Percentiles rank a stretch among this genome's conserved stretches.
These are phyloP conservation scores for Euphrasia arctica DNA, from an alignment of 305 asterid species.

Conservation along the genomic window DNA sequence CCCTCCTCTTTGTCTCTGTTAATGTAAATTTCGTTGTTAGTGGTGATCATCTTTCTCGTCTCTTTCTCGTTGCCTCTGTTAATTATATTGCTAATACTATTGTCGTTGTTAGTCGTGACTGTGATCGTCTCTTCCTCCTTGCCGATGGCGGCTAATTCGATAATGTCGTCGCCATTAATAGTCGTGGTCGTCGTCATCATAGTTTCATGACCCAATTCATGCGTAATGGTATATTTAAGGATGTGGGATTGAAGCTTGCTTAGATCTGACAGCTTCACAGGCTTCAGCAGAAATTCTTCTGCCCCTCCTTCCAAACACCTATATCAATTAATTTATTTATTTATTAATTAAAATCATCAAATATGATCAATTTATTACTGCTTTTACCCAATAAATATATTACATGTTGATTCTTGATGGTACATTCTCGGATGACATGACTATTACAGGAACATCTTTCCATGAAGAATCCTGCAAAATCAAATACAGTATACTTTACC, in stretches of 20 bases:
- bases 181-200: background rate
- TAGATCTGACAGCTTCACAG: constrained; percentile 48
- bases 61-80: constrained; percentile 11
- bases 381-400: too few relatives aligned
- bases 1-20: constrained; percentile 23
- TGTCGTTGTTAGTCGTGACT: background rate
- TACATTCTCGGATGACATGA: constrained; percentile 66
- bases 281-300: constrained; percentile 51
- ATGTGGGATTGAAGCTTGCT: constrained; percentile 43
- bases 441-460: constrained; percentile 60
- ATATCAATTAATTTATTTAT: background rate
- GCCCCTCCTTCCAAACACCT: constrained; percentile 71
- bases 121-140: constrained; percentile 5
- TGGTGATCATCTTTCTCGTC: too few relatives aligned
- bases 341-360: background rate
- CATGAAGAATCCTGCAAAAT: constrained; percentile 42
- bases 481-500: too few relatives aligned
- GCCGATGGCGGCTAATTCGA: background rate
- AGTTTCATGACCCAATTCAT: background rate
- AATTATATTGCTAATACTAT: too few relatives aligned
- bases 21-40: background rate
- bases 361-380: too few relatives aligned
- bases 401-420: constrained; percentile 62
- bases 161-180: background rate
- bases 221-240: constrained; percentile 9